phyloP scores from a whole-genome alignment of 192 early-diverging fungal species.

The Phycomyces nitens region DNA sequence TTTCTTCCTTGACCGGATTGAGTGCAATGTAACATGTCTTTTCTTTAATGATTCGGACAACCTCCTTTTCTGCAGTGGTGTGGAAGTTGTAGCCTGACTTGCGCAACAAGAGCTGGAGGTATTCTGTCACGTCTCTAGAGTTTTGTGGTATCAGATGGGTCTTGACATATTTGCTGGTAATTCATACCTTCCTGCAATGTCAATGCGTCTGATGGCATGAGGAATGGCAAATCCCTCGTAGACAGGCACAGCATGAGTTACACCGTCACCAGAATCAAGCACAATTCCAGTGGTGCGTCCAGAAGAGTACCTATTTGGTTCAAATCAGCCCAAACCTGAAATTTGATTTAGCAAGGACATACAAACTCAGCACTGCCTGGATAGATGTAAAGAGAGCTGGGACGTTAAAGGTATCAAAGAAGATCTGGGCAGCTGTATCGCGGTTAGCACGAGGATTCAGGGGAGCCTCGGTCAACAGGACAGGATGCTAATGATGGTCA shows the following conservation, averaged over 20 bases:
- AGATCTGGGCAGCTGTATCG: constrained; percentile 91
- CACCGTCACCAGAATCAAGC: constrained; percentile 94
- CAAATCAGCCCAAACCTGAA: no score
- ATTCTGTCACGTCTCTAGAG: constrained; percentile 88
- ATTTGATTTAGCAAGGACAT: no score
- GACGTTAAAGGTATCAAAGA: constrained; percentile 99
- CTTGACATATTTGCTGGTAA: no score
- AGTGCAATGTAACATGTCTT: constrained; percentile 90
- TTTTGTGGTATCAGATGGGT: no score
- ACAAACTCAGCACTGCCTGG: constrained; percentile 95
- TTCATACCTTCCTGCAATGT: constrained; percentile 78
- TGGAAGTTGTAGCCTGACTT: constrained; percentile 85
- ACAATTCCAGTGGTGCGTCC: constrained; percentile 97
- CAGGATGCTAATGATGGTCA: constrained; percentile 73
- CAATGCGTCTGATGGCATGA: constrained; percentile 89
- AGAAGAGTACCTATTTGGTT: constrained; percentile 80
- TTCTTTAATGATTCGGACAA: constrained; percentile 95
- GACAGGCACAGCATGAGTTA: constrained; percentile 92
- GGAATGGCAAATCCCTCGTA: constrained; percentile 96
- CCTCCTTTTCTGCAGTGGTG: constrained; percentile 93
- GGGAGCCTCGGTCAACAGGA: constrained; percentile 95
- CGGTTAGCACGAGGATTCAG: constrained; percentile 91
- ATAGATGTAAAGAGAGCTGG: constrained; percentile 96
- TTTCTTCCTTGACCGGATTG: constrained; percentile 91
- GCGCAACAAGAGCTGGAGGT: constrained; percentile 88